Percentiles rank a stretch among this genome's conserved stretches.
These are phyloP conservation scores for Spathaspora sp. DNA, from an alignment of 1,139 yeast species.

Conservation along the genomic window DNA sequence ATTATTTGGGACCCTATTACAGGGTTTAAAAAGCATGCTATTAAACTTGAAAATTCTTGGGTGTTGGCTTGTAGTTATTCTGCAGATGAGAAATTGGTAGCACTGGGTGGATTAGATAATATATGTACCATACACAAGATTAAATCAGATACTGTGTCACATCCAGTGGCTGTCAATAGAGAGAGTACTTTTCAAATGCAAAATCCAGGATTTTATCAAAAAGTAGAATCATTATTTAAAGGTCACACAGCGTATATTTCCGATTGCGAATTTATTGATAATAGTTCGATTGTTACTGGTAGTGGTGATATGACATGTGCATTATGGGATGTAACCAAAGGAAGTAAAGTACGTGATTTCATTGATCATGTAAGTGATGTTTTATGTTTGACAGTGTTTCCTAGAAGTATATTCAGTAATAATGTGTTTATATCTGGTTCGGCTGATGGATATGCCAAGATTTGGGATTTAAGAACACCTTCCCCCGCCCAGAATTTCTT, in stretches of 20 bases:
- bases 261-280: slow-evolving; percentile 61
- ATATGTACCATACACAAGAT: slow-evolving; percentile 68
- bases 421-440: slow-evolving; percentile 66
- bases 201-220: slow-evolving; percentile 33
- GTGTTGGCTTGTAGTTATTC: slow-evolving; percentile 74
- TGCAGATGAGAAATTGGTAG: slow-evolving; percentile 63
- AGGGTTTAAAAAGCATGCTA: slow-evolving; percentile 70
- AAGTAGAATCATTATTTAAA: slow-evolving; percentile 55
- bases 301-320: slow-evolving; percentile 85
- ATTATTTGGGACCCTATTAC: slow-evolving; percentile 80
- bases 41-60: slow-evolving; percentile 73
- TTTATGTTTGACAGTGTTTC: slow-evolving; percentile 47
- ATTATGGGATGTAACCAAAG: slow-evolving; percentile 75
- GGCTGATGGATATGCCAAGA: slow-evolving; percentile 67
- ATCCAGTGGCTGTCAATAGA: slow-evolving; percentile 10
- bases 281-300: slow-evolving; percentile 59
- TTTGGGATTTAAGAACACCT: slow-evolving; percentile 69
- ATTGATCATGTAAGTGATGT: slow-evolving; percentile 84
- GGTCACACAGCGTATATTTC: slow-evolving; percentile 87
- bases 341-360: slow-evolving; percentile 54
- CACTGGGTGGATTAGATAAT: slow-evolving; percentile 84
- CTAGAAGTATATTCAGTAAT: slow-evolving; percentile 18
- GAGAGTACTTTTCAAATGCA: slow-evolving; percentile 15
- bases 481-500: slow-evolving; percentile 58
- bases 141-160: slow-evolving; percentile 17